phyloP scores from a whole-genome alignment of 2,329 filamentous ascomycete genomes.

The Aspergillus clavatus region DNA sequence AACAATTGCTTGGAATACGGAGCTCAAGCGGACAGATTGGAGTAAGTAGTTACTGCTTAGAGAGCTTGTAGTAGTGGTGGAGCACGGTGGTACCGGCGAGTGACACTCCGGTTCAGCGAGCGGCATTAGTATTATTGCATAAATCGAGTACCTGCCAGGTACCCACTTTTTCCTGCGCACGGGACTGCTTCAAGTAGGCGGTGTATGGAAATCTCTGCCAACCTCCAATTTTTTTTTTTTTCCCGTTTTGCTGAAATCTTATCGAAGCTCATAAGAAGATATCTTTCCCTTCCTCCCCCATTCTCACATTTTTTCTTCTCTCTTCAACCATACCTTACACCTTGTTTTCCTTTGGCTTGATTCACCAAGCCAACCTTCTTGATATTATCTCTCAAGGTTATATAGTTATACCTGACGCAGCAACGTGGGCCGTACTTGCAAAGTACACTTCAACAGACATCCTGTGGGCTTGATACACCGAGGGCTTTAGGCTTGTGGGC shows the following conservation, averaged over 20 bases:
- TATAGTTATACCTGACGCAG: constrained; percentile 26
- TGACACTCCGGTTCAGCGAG: constrained; percentile 10
- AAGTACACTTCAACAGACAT: constrained; percentile 35
- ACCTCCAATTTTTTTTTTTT: constrained; percentile 23
- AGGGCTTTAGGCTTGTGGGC: constrained; percentile 42
- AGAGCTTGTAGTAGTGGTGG: constrained; percentile 6
- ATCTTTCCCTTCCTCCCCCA: constrained; percentile 16
- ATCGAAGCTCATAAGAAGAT: not conserved
- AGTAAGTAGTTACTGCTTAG: no score
- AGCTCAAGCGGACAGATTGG: not conserved
- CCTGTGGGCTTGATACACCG: constrained; percentile 37
- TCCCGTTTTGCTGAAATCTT: no score
- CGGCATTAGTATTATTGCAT: constrained; percentile 4
- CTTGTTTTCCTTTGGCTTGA: constrained; percentile 3
- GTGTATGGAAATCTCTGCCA: constrained; percentile 26
- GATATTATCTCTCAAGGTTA: constrained; percentile 14
- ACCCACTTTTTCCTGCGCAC: constrained; percentile 14
- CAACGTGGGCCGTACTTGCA: constrained; percentile 31
- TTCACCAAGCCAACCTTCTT: no score
- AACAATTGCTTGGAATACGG: no score
- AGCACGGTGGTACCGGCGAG: constrained; percentile 3
- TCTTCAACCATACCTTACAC: constrained; percentile 9
- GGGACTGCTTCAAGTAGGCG: constrained; percentile 20
- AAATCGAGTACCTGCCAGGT: constrained; percentile 12
- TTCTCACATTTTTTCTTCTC: no score